Evolutionary conservation across 2,329 filamentous ascomycete genomes (phyloP).

Genomic region (Xylariales sp.): DNA sequence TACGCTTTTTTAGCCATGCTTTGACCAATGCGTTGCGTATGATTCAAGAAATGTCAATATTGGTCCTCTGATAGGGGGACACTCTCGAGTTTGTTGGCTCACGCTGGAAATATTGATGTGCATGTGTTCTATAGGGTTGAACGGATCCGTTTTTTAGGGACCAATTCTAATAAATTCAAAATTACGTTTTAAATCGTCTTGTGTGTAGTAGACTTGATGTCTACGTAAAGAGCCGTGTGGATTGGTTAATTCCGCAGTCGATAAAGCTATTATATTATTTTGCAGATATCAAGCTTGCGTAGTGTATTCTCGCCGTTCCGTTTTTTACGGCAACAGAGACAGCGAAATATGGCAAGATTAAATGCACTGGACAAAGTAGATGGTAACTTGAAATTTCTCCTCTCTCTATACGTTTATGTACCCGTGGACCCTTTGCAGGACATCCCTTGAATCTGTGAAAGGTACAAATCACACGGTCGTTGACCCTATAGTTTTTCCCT

Average conservation of each 20-base stretch:
- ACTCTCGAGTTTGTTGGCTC: neutral
- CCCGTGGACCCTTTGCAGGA: constrained; percentile 1
- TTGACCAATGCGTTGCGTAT: neutral
- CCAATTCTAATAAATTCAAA: neutral
- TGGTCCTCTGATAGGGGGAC: too few relatives aligned
- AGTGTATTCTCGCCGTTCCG: too few relatives aligned
- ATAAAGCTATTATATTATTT: too few relatives aligned
- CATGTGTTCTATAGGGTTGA: neutral
- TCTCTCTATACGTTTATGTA: constrained; percentile 8
- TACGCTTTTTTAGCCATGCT: too few relatives aligned
- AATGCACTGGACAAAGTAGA: neutral
- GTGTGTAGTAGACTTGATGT: too few relatives aligned
- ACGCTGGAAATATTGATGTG: neutral
- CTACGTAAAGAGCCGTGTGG: too few relatives aligned
- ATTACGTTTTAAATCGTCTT: neutral
- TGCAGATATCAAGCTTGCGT: too few relatives aligned
- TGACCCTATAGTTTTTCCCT: neutral
- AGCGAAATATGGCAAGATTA: neutral
- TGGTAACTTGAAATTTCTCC: neutral
- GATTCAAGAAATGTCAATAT: neutral
- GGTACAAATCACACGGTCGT: neutral
- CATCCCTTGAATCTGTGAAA: constrained; percentile 5
- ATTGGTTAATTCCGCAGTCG: too few relatives aligned
- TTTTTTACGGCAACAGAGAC: constrained; percentile 41
- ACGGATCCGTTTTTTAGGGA: neutral